phyloP scores from a whole-genome alignment of 306 rosid species.

The Pterocarpus santalinus region DNA sequence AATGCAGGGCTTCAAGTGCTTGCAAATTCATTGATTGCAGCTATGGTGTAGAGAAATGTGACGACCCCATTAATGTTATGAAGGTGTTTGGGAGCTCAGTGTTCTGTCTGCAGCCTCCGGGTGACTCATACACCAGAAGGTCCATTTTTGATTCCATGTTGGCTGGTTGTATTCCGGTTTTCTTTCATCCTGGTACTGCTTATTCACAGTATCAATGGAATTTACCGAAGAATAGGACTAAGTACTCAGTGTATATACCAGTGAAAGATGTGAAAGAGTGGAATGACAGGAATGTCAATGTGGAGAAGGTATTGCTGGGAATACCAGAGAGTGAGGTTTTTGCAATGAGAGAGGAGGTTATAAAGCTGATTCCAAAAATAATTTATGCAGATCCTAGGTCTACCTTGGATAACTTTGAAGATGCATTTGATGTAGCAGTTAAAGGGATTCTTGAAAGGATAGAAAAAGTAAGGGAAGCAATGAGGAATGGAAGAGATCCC shows the following conservation, averaged over 20 bases:
- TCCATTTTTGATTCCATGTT: conserved; percentile 85
- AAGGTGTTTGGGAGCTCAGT: conserved; percentile 66
- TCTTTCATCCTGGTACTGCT: conserved; percentile 89
- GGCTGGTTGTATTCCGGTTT: conserved; percentile 92
- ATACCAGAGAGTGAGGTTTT: conserved; percentile 61
- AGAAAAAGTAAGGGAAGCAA: conserved; percentile 63
- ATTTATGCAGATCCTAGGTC: conserved; percentile 76
- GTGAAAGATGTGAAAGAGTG: conserved; percentile 68
- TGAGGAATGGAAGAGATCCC: conserved; percentile 76
- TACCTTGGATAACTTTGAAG: conserved; percentile 56
- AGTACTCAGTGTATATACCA: conserved; percentile 78
- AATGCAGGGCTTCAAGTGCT: conserved; percentile 57
- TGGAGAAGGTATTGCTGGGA: conserved; percentile 63
- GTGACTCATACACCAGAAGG: conserved; percentile 91
- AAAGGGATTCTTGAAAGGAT: conserved; percentile 76
- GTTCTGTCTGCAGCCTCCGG: conserved; percentile 88
- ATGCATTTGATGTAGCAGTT: conserved; percentile 82
- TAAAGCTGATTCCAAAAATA: conserved; percentile 72
- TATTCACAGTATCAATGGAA: conserved; percentile 87
- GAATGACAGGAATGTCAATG: conserved; percentile 61
- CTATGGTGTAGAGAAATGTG: conserved; percentile 65
- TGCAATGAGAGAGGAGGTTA: conserved; percentile 83
- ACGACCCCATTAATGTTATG: conserved; percentile 66
- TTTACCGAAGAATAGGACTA: conserved; percentile 66
- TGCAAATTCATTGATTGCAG: conserved; percentile 78